Evolutionary conservation across 2,329 filamentous ascomycete genomes (phyloP).

Genomic region (Aspergillus jensenii): DNA sequence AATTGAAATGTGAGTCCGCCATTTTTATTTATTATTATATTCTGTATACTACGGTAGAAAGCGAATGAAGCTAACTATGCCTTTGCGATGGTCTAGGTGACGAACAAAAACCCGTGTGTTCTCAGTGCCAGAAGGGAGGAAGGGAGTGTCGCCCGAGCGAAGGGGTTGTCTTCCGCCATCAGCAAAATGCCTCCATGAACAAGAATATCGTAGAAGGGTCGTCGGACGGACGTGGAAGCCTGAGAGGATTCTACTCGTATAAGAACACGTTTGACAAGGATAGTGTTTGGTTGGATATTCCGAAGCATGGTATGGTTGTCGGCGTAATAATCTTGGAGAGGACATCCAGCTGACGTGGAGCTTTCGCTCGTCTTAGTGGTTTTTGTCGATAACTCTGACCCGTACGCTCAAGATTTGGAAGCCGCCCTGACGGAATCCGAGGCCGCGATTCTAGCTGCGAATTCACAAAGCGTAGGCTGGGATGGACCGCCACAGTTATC

Average conservation of each 20-base stretch:
- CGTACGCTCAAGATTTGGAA: constrained; percentile 55
- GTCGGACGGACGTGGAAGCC: constrained; percentile 40
- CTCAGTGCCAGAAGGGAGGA: constrained; percentile 61
- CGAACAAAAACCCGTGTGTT: constrained; percentile 61
- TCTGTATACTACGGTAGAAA: background rate
- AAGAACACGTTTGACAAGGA: constrained; percentile 64
- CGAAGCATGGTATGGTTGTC: constrained; percentile 51
- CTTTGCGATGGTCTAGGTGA: constrained; percentile 37
- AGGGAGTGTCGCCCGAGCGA: constrained; percentile 62
- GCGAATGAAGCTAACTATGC: constrained; percentile 7
- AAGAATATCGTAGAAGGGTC: constrained; percentile 43
- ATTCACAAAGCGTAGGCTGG: constrained; percentile 33
- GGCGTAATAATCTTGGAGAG: background rate
- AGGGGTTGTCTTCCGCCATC: constrained; percentile 66
- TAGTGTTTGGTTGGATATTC: constrained; percentile 63
- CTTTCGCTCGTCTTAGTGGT: constrained; percentile 45
- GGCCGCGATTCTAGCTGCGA: constrained; percentile 28
- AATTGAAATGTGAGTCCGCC: constrained; percentile 58
- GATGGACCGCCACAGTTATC: constrained; percentile 27
- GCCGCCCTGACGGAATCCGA: constrained; percentile 33
- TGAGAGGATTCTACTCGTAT: constrained; percentile 65
- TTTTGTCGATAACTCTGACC: constrained; percentile 63
- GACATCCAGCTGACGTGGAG: background rate
- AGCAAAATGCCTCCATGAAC: constrained; percentile 70
- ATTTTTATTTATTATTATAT: background rate